Evolutionary conservation across 225 moss, liverwort and hornwort species (phyloP), one percentile per base, ranked within the genome.

Genomic region (Marchantia polymorpha): DNA sequence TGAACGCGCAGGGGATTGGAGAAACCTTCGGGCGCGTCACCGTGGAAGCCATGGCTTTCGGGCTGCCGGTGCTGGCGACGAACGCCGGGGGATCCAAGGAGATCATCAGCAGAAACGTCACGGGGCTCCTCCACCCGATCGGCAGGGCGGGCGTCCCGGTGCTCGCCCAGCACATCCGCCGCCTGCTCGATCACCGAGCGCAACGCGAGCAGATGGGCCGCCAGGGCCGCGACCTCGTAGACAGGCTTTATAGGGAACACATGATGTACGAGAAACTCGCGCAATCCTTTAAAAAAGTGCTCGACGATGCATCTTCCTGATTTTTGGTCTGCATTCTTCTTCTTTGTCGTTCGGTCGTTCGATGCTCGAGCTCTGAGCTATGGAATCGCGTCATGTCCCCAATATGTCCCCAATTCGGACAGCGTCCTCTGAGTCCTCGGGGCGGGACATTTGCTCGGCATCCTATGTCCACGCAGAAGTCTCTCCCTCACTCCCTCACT

Each of bases 1-100:
- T 93, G 87, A 93, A 93, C 78, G 89, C 93, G 52, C 90, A 93
- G 89, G 93, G 93, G 25, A 89, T 87, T 73, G 93, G 93, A 77
- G 93, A 93, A 83, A 89, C 93, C 17, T 93, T 93, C 76, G 93
- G 93, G 77, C 86, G 92, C 80, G 92, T 92, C 12, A 90, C 89
- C 17, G 80, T 92, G 12, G 93, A 93, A 66, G 93, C 93, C 65
- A 93, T 93, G 93, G 90, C 93, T 31, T 93, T 92, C 54, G 90
- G 93, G 73, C 85, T 93, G 64, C 93, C 93, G 73, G 90, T 93
- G 2, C 59, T 80, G 47, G 93, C 89, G 11, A 93, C 92, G 15
- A 87, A 93, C 39, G 88, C 89, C 75, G 93, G 92, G 19, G 93
- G 90, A 16, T 92, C 92, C 0, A 89, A 79, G 79, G 93, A 93